Evolutionary conservation across 345 rosid genomes (phyloP), one percentile per base, ranked within the genome.

Genomic region (Durio zibethinus): DNA sequence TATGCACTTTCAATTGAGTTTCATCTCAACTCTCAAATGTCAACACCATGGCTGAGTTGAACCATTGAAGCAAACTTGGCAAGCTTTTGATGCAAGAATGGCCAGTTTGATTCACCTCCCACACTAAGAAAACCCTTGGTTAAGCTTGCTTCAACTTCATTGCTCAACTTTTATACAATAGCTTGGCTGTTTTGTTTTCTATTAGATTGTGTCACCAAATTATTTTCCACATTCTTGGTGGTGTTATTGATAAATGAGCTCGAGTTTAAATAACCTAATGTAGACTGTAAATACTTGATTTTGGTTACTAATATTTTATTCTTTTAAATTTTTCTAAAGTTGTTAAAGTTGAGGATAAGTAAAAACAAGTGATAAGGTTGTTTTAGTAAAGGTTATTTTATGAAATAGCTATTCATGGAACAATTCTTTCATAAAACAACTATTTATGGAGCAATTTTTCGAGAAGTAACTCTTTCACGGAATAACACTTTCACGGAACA

Each of bases 51-150:
- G 77, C 82, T 77, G 79, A 65, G 29, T 79, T 6, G 85, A 78
- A 64, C 79, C 74, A 85, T 57, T 14, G 87, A 71, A 25, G 87
- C 81, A 16, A 77, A 82, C 79, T 79, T 82, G 18, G 82, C 80
- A n/a, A 87, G 80, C 76, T 86, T 86, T 63, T 77, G 86, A 27
- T 87, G 86, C n/a, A 78, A 76, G 53, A 86, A 76, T 14, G 84
- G 72, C 42, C 85, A 74, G 18, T 79, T 80, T 42, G 85, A 75
- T 8, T 74, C 78, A 2, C 81, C 84, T 77, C 90, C 93, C 69
- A 88, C 88, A 2, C 95, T 93, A 52, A 91, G 88, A 80, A 91
- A 91, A 72, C 89, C 95, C 81, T 93, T 83, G 1, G 95, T 91
- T 74, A 87, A 80, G 74, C 89, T 83, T 50, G 76, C 77, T 73